Conservation (phyloP, 352 stramenopile species). For the Phytophthora colocasiae region DNA sequence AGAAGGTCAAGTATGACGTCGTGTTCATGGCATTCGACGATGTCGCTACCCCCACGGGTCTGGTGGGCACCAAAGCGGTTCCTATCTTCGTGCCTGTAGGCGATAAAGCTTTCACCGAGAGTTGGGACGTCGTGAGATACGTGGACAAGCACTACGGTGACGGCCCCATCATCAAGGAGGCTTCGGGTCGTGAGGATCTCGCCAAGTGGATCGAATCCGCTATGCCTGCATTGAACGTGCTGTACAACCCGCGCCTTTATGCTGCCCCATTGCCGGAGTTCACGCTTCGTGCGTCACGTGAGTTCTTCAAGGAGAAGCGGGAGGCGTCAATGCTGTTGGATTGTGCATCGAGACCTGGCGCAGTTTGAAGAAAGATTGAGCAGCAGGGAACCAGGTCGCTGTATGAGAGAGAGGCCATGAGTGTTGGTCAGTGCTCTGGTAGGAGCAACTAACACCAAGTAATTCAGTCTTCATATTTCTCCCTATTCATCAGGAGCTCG, state of each 20-base stretch:
- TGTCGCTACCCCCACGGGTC: constrained; percentile 46
- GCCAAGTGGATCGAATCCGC: constrained; percentile 48
- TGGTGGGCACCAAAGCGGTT: constrained; percentile 47
- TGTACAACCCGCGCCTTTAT: constrained; percentile 50
- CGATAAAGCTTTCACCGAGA: constrained; percentile 51
- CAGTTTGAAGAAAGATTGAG: no score
- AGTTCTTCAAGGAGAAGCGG: constrained; percentile 52
- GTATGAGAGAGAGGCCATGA: no score
- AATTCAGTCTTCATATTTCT: no score
- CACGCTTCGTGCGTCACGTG: constrained; percentile 42
- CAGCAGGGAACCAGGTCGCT: no score
- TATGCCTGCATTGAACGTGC: constrained; percentile 28
- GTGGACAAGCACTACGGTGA: constrained; percentile 53
- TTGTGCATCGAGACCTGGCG: no score
- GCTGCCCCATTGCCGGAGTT: constrained; percentile 50
- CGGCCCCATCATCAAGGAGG: constrained; percentile 36
- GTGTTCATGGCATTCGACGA: constrained; percentile 57
- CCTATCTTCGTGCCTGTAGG: constrained; percentile 50
- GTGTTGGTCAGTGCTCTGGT: no score
- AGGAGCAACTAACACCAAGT: no score
- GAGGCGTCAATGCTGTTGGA: constrained; percentile 46
- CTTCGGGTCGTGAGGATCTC: constrained; percentile 46
- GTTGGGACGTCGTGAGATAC: constrained; percentile 60
- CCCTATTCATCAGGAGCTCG: no score
- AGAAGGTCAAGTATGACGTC: constrained; percentile 44